Percentiles rank a stretch among this genome's conserved stretches.
Conservation (phyloP, 495 filamentous ascomycete genomes). For the Gamarada debralockiae region DNA sequence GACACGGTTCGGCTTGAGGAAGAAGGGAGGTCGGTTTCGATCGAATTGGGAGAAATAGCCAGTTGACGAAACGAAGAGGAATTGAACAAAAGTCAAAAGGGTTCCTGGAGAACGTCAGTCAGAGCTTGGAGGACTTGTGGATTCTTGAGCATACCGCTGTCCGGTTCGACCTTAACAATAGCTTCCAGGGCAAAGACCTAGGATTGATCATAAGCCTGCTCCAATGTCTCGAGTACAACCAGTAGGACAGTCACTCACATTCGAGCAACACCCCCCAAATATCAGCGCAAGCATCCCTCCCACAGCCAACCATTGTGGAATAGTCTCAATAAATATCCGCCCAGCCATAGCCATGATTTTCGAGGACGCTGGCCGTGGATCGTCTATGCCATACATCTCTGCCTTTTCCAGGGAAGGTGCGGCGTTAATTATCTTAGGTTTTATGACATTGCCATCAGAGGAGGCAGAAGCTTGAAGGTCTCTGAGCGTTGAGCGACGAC, state of each 20-base stretch:
- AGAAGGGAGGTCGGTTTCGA: conserved; percentile 52
- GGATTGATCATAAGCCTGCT: conserved; percentile 22
- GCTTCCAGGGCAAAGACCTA: conserved; percentile 92
- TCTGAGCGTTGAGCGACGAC: conserved; percentile 24
- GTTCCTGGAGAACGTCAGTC: conserved; percentile 51
- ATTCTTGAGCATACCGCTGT: conserved; percentile 43
- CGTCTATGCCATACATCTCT: conserved; percentile 52
- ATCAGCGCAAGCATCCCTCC: conserved; percentile 79
- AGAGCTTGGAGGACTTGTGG: conserved; percentile 1
- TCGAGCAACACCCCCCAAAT: conserved; percentile 96
- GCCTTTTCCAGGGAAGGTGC: conserved; percentile 52
- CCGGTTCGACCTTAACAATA: conserved; percentile 80
- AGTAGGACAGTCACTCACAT: conserved; percentile 53
- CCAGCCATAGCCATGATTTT: conserved; percentile 49
- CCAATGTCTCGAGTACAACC: not conserved
- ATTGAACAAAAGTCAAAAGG: conserved; percentile 92
- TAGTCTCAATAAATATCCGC: conserved; percentile 53
- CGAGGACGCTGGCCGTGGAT: conserved; percentile 48
- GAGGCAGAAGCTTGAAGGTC: conserved; percentile 24
- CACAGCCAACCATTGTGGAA: conserved; percentile 65
- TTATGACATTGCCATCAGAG: conserved; percentile 25
- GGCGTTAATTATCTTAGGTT: conserved; percentile 50
- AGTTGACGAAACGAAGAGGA: conserved; percentile 76
- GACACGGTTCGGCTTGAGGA: conserved; percentile 72
- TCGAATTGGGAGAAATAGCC: conserved; percentile 71